A percentile compares a stretch with the other conserved stretches of the same genome.
Conservation (phyloP, 768 basidiomycete species). For the Porpolomopsis calyptriformis region DNA sequence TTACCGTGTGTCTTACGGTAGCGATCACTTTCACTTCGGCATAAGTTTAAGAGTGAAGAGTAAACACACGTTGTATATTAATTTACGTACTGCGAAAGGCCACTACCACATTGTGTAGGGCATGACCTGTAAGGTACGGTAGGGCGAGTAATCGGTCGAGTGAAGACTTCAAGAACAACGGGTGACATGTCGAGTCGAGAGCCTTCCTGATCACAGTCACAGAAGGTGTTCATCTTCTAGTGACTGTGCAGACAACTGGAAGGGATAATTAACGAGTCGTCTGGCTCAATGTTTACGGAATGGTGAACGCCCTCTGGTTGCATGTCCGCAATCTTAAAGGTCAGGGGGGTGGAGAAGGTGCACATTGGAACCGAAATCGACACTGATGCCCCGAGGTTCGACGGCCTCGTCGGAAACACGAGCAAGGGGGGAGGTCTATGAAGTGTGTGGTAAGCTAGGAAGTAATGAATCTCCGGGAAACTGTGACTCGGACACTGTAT, state of each 20-base stretch:
- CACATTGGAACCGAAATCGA: too few species aligned
- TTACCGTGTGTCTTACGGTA: not conserved
- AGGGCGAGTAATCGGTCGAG: too few species aligned
- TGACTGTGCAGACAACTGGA: not conserved
- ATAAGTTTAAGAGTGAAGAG: not conserved
- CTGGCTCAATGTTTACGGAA: too few species aligned
- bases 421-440: too few species aligned
- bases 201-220: not conserved
- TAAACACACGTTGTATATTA: not conserved
- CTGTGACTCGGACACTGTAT: too few species aligned
- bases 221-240: not conserved
- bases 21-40: not conserved
- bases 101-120: too few species aligned
- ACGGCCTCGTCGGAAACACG: too few species aligned
- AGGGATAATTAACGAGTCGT: not conserved
- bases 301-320: not conserved
- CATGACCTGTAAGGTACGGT: too few species aligned
- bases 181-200: not conserved
- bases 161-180: not conserved
- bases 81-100: not conserved
- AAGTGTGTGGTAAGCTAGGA: too few species aligned
- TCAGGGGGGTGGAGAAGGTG: too few species aligned
- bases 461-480: too few species aligned
- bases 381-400: too few species aligned
- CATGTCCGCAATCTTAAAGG: not conserved